phyloP scores from a whole-genome alignment of 2,329 filamentous ascomycete species.

The Sporothrix protearum region DNA sequence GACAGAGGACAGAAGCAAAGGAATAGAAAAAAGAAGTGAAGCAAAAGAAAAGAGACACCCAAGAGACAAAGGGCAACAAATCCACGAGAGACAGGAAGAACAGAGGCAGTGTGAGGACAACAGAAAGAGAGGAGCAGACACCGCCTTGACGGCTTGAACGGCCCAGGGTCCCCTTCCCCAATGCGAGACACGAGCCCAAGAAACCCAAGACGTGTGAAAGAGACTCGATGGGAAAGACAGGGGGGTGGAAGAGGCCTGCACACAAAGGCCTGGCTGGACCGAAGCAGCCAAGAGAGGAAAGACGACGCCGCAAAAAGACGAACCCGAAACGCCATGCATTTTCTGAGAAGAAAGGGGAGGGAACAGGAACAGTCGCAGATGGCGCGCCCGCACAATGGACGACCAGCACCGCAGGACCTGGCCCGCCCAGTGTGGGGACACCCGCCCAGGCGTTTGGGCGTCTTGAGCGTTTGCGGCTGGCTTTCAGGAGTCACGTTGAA shows the following conservation, averaged over 20 bases:
- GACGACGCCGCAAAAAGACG: neutral
- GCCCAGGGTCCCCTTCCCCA: neutral
- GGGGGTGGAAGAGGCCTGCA: neutral
- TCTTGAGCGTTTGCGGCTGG: neutral
- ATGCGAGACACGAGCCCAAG: conserved; percentile 1
- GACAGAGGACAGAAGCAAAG: neutral
- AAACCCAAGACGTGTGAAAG: neutral
- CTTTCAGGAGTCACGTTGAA: neutral
- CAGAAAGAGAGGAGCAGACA: neutral
- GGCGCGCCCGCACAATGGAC: neutral
- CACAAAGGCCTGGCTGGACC: neutral
- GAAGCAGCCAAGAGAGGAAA: conserved; percentile 2
- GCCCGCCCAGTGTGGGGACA: neutral
- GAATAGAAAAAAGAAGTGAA: too few species aligned
- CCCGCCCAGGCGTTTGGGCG: neutral
- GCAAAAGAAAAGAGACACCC: neutral
- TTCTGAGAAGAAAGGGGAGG: neutral
- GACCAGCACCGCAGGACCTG: neutral
- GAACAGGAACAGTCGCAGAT: neutral
- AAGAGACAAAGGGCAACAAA: neutral
- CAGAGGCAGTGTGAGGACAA: too few species aligned
- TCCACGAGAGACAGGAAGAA: too few species aligned
- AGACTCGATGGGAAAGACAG: neutral
- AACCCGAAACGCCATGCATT: conserved; percentile 11
- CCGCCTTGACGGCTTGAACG: neutral